Evolutionary conservation across 2,329 filamentous ascomycete species (phyloP).

Genomic region (Calonectria montana): DNA sequence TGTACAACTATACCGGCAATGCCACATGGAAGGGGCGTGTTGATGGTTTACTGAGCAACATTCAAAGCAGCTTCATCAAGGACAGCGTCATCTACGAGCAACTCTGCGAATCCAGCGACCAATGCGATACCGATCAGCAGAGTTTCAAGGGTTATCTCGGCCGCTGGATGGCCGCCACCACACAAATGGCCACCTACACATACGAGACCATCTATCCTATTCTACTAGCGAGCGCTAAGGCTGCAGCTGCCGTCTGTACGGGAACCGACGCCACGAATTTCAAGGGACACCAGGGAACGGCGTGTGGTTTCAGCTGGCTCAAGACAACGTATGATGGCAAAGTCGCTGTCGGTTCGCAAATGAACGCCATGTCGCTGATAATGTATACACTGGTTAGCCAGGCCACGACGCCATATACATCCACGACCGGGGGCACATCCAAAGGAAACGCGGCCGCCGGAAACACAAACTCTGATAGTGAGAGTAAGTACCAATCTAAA

Average conservation of each 20-base stretch:
- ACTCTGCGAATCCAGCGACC: conserved; percentile 70
- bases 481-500: conserved; percentile 38
- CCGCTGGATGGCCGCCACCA: conserved; percentile 71
- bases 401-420: conserved; percentile 59
- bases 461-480: conserved; percentile 40
- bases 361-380: conserved; percentile 73
- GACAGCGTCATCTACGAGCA: conserved; percentile 70
- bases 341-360: conserved; percentile 75
- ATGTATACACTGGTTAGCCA: conserved; percentile 67
- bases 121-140: conserved; percentile 78
- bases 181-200: conserved; percentile 66
- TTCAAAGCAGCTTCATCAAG: conserved; percentile 65
- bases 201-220: conserved; percentile 61
- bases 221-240: conserved; percentile 60
- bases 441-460: conserved; percentile 62
- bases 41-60: conserved; percentile 66
- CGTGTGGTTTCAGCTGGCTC: conserved; percentile 76
- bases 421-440: conserved; percentile 69
- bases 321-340: conserved; percentile 66
- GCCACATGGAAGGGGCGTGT: conserved; percentile 68
- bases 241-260: conserved; percentile 64
- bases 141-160: conserved; percentile 82
- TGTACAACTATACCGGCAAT: conserved; percentile 69
- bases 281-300: conserved; percentile 66
- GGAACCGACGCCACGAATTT: conserved; percentile 56